Evolutionary conservation across 2,329 filamentous ascomycete genomes (phyloP).

Genomic region (Sphaerulina populicola): DNA sequence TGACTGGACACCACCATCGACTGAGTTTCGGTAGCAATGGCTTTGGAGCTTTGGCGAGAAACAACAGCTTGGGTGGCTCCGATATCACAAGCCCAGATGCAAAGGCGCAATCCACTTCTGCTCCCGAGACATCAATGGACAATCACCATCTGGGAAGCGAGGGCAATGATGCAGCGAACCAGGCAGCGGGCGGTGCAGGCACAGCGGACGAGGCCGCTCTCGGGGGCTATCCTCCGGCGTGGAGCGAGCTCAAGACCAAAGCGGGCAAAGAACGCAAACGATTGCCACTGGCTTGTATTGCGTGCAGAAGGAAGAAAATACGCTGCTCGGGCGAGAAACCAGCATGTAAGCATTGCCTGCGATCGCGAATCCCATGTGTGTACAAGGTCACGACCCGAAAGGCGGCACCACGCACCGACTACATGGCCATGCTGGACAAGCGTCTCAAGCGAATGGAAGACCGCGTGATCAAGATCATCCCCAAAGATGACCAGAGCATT

Average conservation of each 20-base stretch:
- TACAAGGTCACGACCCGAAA: slow-evolving; percentile 96
- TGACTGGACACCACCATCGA: slow-evolving; percentile 21
- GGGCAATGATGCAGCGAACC: slow-evolving; percentile 8
- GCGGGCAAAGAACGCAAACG: slow-evolving; percentile 94
- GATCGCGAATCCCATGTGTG: slow-evolving; percentile 87
- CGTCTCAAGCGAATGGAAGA: slow-evolving; percentile 95
- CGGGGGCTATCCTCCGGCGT: slow-evolving; percentile 33
- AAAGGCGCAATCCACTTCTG: slow-evolving; percentile 4
- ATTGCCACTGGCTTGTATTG: slow-evolving; percentile 86
- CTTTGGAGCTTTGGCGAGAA: slow-evolving; percentile 17
- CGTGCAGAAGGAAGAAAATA: slow-evolving; percentile 94
- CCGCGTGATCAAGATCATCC: slow-evolving; percentile 88
- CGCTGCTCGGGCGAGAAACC: slow-evolving; percentile 96
- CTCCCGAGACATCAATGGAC: slow-evolving; percentile 1
- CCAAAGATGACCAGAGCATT: slow-evolving; percentile 69
- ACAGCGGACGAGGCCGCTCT: slow-evolving; percentile 12
- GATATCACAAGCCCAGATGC: slow-evolving; percentile 27
- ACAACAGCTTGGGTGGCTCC: slow-evolving; percentile 25
- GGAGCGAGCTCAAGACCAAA: slow-evolving; percentile 49
- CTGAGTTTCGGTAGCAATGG: slow-evolving; percentile 29
- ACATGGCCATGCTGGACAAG: slow-evolving; percentile 98
- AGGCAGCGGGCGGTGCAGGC: slow-evolving; percentile 8
- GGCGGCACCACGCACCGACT: slow-evolving; percentile 87
- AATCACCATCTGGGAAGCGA: slow-evolving; percentile 10
- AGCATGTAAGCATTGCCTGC: slow-evolving; percentile 89